Evolutionary conservation across 179 eudicot genomes (phyloP).

Genomic region (Carnegiea gigantea): DNA sequence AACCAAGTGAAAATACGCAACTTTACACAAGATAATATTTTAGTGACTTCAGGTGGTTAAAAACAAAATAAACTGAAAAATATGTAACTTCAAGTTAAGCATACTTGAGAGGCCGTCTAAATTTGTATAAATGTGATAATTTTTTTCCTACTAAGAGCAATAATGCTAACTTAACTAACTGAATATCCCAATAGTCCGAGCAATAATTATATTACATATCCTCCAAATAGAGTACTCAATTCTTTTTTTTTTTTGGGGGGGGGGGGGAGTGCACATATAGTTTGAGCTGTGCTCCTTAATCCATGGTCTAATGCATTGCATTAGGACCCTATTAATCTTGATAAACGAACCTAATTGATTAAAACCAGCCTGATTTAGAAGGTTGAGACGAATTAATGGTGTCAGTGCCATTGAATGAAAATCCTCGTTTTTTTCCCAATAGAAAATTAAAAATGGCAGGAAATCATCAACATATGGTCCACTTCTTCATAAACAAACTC

Average conservation of each 20-base stretch:
- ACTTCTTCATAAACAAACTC: background rate
- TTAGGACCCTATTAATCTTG: conserved; percentile 12
- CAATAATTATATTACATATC: too few species aligned
- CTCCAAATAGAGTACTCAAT: background rate
- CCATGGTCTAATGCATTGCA: conserved; percentile 19
- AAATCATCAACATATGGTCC: background rate
- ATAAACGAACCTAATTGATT: conserved; percentile 10
- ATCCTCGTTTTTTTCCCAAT: background rate
- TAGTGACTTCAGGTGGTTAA: too few species aligned
- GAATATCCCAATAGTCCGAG: too few species aligned
- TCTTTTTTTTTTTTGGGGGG: too few species aligned
- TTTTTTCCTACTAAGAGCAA: too few species aligned
- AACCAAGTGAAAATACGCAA: too few species aligned
- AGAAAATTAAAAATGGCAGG: background rate
- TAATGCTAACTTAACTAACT: too few species aligned
- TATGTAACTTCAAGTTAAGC: too few species aligned
- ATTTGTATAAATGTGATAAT: too few species aligned
- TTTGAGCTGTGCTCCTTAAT: background rate
- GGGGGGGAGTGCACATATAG: background rate
- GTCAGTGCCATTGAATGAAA: conserved; percentile 1
- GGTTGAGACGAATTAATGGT: background rate
- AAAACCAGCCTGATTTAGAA: conserved; percentile 17
- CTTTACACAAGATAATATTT: too few species aligned
- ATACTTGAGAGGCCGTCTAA: too few species aligned
- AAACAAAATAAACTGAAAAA: too few species aligned